Base-by-base conservation (phyloP, 805 yeast species). In the Kuraishia floccosa region DNA sequence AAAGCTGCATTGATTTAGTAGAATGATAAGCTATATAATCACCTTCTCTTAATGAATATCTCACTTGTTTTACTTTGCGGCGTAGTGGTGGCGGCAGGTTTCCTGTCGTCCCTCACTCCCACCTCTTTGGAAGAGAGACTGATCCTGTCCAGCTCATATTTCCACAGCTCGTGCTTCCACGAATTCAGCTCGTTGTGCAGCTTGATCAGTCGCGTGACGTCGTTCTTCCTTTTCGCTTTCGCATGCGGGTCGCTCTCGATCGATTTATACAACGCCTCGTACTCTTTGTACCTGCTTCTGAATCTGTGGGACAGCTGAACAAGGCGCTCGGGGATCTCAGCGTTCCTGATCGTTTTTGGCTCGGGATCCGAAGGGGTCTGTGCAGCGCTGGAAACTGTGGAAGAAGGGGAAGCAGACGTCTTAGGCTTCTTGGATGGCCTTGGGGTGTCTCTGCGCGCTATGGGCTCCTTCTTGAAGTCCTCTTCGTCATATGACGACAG, bases 251-350 rank as follows among this genome's bases (percentile, higher is more conserved):
- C 17, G 23, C 12, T 17, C 17, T 16, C 10, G 8, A 22, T 41
- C 7, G 38, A 16, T 21, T 48, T 43, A 48, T 72, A 71, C n/a
- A 72, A 50, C 12, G 43, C 35, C 14, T 56, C 62, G 44, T 72
- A 72, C 43, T 68, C 76, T 24, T 56, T 53, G 47, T 72, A 72
- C 30, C 60, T 57, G 14, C 39, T 31, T 34, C 56, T 62, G 56
- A 72, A 72, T 41, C 63, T 63, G 8, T 49, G 46, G 2, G 74
- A 75, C 33, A 72, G 43, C 27, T 52, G 45, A 14, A 13, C 27
- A 12, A 14, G 16, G 23, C 18, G 13, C 7, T 15, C 18, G 28
- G 26, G n/a, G 18, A 5, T 13, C 28, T 19, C 17, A 25, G 18
- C 18, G 19, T 8, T 8, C 28, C 28, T n/a, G n/a, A n/a, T n/a